Conservation (phyloP, 495 filamentous ascomycete species). For the Penicillium arizonense region DNA sequence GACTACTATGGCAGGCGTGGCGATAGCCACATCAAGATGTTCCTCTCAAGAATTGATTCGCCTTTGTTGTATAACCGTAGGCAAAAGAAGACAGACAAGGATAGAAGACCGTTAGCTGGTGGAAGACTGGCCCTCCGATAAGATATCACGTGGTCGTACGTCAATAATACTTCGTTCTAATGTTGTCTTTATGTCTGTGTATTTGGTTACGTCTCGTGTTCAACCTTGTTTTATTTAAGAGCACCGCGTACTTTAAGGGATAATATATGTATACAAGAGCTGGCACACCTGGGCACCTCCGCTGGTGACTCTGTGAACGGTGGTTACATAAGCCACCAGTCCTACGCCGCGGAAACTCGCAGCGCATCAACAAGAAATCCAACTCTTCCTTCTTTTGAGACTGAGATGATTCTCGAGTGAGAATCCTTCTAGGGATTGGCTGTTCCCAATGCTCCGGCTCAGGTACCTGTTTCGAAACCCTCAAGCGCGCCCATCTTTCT, state of each 20-base stretch:
- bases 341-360: not conserved
- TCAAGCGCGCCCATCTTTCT: constrained; percentile 20
- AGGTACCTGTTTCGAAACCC: constrained; percentile 30
- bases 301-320: not conserved
- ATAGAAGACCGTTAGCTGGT: constrained; percentile 1
- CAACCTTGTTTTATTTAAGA: too few species aligned
- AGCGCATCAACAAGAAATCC: not conserved
- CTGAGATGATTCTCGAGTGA: constrained; percentile 13
- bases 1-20: not conserved
- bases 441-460: constrained; percentile 39
- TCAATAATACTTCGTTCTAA: not conserved
- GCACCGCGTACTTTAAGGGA: too few species aligned
- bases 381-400: not conserved
- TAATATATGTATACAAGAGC: too few species aligned
- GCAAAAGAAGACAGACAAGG: not conserved
- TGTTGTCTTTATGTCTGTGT: not conserved
- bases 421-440: constrained; percentile 6
- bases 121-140: constrained; percentile 10
- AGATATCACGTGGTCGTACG: constrained; percentile 23
- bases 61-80: not conserved
- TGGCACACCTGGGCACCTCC: too few species aligned
- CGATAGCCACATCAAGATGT: not conserved
- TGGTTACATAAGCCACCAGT: constrained; percentile 1
- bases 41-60: not conserved
- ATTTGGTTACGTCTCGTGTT: too few species aligned